Evolutionary conservation across 345 rosid species (phyloP).

Genomic region (Boechera retrofracta): DNA sequence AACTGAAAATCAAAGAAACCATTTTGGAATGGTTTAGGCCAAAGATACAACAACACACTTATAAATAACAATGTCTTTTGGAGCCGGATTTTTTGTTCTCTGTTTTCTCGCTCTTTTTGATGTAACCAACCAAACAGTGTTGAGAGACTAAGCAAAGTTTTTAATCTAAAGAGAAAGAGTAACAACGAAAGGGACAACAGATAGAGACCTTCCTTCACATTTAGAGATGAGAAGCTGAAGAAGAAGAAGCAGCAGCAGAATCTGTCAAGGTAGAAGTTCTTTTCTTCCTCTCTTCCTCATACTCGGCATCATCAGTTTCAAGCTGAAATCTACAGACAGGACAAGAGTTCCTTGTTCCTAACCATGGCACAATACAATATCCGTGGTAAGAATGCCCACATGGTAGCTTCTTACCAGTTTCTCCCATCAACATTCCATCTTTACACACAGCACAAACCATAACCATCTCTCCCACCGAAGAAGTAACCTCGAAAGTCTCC

Average conservation of each 20-base stretch:
- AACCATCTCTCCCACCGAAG: slow-evolving; percentile 38
- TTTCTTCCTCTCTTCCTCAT: slow-evolving; percentile 65
- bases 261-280: slow-evolving; percentile 13
- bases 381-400: slow-evolving; percentile 78
- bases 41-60: slow-evolving; percentile 3
- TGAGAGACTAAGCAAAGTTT: slow-evolving; percentile 2
- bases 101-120: slow-evolving; percentile 10
- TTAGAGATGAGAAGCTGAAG: slow-evolving; percentile 28
- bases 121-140: slow-evolving; percentile 14
- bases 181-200: slow-evolving; percentile 6
- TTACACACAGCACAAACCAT: slow-evolving; percentile 65
- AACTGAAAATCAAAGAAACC: slow-evolving; percentile 13
- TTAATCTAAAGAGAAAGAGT: slow-evolving; percentile 10
- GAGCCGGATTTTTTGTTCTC: neutral
- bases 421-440: slow-evolving; percentile 61
- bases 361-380: slow-evolving; percentile 72
- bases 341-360: slow-evolving; percentile 73
- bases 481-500: slow-evolving; percentile 50
- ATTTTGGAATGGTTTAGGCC: neutral
- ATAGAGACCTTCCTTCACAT: neutral
- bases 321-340: slow-evolving; percentile 74
- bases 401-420: slow-evolving; percentile 58
- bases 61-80: neutral
- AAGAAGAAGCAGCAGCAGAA: slow-evolving; percentile 28
- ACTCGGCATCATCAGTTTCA: slow-evolving; percentile 71